Evolutionary conservation across 1,284 basidiomycete species (phyloP), one percentile per base, ranked within the genome.

Genomic region (Schizopora paradoxa): DNA sequence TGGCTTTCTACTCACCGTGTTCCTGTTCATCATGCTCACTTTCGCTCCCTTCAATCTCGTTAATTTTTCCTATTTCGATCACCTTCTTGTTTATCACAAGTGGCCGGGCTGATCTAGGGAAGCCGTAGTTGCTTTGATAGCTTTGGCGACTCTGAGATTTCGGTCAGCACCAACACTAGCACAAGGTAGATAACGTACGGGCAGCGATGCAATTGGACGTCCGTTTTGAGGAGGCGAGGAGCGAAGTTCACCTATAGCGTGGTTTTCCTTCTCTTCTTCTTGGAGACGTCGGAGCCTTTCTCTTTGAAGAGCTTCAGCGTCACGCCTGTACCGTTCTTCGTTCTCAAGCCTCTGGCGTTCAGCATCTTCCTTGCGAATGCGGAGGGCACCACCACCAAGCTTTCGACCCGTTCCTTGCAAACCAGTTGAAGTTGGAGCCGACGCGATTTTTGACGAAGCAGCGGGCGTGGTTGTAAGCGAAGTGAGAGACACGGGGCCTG

Each of bases 221-320:
- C 27, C 6, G 29, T 13, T 19, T 13, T 45, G 38, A 4, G 48
- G 49, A 23, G 45, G 49, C 21, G 49, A 51, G 21, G 42, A 33
- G 16, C 39, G 44, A 13, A 29, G 36, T 23, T 47, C 49, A 14
- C 36, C 10, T 8, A 29, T 19, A 11, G 39, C 41, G 14, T 31
- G 8, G n/a, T 51, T 51, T 19, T 51, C 49, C 27, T 51, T 51
- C 36, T 51, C 49, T 18, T 47, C 49, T 11, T 38, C 19, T 21
- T 36, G 45, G 28, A 41, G 45, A 19, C 49, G 45, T 25, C 48
- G 48, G 10, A 10, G 8, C 26, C 18, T 41, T 1, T 36, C 43
- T 26, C 43, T 35, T 23, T 51, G 41, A 6, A 16, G 21, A 23
- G 47, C 49, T 26, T 51, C 49, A 13, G 32, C 16, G 21, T 47